Percentiles rank a stretch among this genome's conserved stretches.
Conservation (phyloP, 2,329 filamentous ascomycete genomes). For the Paracorniculantispora psalliotae region DNA sequence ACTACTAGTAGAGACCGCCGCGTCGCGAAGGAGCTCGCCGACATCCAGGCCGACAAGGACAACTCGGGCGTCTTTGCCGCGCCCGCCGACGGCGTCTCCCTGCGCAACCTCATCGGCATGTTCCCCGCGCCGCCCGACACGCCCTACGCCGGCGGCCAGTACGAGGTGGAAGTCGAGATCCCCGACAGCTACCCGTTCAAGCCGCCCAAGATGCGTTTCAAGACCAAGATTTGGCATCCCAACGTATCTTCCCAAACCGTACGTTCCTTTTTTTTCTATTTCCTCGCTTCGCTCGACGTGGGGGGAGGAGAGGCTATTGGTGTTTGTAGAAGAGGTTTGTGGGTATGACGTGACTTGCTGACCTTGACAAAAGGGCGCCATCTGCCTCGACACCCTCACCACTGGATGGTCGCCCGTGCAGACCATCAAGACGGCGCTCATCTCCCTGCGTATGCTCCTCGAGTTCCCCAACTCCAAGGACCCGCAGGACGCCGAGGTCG, state of each 20-base stretch:
- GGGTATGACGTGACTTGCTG: background rate
- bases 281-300: slow-evolving; percentile 1
- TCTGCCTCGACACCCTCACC: slow-evolving; percentile 90
- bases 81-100: slow-evolving; percentile 59
- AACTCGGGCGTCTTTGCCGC: slow-evolving; percentile 71
- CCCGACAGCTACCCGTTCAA: slow-evolving; percentile 90
- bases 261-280: slow-evolving; percentile 33
- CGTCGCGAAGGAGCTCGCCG: slow-evolving; percentile 70
- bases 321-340: no score
- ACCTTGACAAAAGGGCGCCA: slow-evolving; percentile 64
- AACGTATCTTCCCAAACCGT: slow-evolving; percentile 94
- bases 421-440: slow-evolving; percentile 90
- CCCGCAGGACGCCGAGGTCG: slow-evolving; percentile 93
- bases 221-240: slow-evolving; percentile 94
- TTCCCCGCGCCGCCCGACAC: slow-evolving; percentile 88
- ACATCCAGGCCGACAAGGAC: slow-evolving; percentile 66
- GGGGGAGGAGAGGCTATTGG: no score
- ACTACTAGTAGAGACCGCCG: slow-evolving; percentile 51
- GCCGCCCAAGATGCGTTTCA: slow-evolving; percentile 84
- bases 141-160: slow-evolving; percentile 84
- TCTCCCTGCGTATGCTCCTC: slow-evolving; percentile 89
- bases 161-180: slow-evolving; percentile 78
- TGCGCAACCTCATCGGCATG: slow-evolving; percentile 77
- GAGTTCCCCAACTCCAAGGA: slow-evolving; percentile 93
- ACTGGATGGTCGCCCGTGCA: slow-evolving; percentile 90